Base-by-base conservation (phyloP, 345 rosid genomes). In the Pugionium cornutum region DNA sequence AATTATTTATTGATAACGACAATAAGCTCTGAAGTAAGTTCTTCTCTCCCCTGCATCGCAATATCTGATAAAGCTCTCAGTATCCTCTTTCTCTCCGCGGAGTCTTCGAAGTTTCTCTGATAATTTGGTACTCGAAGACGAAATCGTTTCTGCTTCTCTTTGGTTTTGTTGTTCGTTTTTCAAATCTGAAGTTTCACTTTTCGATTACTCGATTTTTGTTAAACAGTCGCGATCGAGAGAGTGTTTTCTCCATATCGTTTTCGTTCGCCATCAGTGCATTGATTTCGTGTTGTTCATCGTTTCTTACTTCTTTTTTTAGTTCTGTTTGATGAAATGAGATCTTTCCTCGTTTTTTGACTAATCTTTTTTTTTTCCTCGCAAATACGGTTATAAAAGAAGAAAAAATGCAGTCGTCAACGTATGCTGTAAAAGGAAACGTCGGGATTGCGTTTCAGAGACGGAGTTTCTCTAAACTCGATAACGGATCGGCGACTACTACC, bases 341-440 rank as follows among this genome's bases (percentile, higher is more conserved):
- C 0, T 51, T 35, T 64, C 18, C 67, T 45, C 31, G 0, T 53
- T 34, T 37, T 35, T 46, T 28, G 62, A 58, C 60, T 57, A 50
- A 47, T 70, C 73, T 61, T 7, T 11, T 30, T 30, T 28, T 58
- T 70, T 8, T 44, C 63, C 7, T 64, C 28, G 61, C 67, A 52
- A 7, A 28, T 57, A 50, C 60, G 48, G 33, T 56, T 60, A 66
- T 76, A 66, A 69, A 72, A 71, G 37, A 40, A 60, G 53, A 10
- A 4, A 78, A 55, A 73, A 82, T 89, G 97, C 95, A 80, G 58
- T 77, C 91, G 53, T 80, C 91, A 47, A 72, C 82, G 53, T 73
- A 48, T 36, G 73, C 85, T 2, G 76, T 79, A 37, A 82, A 74
- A 73, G 79, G 77, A 11, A 72, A 80, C 69, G 41, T 75, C 4